These are phyloP conservation scores for Tricladium varicosporioides DNA, from an alignment of 2,329 filamentous ascomycete genomes.

Conservation along the genomic window DNA sequence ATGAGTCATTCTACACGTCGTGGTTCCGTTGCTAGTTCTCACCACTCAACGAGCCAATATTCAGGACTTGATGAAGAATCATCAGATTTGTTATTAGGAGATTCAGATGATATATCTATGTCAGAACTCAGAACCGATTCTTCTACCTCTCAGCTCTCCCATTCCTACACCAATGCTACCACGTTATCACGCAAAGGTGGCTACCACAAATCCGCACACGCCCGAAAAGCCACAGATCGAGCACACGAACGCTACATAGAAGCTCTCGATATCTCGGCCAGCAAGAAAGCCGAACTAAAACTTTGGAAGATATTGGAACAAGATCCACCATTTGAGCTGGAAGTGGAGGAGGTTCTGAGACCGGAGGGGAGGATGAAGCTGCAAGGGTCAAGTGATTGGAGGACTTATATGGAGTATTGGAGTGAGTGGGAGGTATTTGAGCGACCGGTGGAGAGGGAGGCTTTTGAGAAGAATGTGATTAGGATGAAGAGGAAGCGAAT, in stretches of 20 bases:
- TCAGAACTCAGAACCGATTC: neutral
- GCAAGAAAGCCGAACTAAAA: constrained; percentile 26
- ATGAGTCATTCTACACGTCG: constrained; percentile 2
- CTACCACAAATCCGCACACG: neutral
- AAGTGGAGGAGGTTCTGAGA: constrained; percentile 11
- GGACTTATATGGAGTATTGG: constrained; percentile 26
- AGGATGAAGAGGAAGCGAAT: constrained; percentile 15
- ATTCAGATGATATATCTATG: neutral
- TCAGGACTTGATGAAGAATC: neutral
- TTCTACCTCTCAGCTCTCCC: neutral
- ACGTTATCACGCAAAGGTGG: neutral
- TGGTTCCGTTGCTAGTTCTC: neutral
- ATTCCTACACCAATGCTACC: no score
- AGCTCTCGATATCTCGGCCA: constrained; percentile 26
- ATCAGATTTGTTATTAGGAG: neutral
- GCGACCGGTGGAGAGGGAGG: constrained; percentile 19
- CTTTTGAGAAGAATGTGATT: constrained; percentile 24
- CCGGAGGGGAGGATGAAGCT: constrained; percentile 1
- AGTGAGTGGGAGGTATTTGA: constrained; percentile 32
- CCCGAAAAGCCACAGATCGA: constrained; percentile 9
- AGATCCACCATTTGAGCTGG: constrained; percentile 26
- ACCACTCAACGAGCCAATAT: neutral
- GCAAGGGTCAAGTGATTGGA: constrained; percentile 25
- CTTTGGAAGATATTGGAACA: constrained; percentile 32
- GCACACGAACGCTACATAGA: constrained; percentile 28